Conservation (phyloP, 169 alveolate genomes). For the Plasmodium sp. region DNA sequence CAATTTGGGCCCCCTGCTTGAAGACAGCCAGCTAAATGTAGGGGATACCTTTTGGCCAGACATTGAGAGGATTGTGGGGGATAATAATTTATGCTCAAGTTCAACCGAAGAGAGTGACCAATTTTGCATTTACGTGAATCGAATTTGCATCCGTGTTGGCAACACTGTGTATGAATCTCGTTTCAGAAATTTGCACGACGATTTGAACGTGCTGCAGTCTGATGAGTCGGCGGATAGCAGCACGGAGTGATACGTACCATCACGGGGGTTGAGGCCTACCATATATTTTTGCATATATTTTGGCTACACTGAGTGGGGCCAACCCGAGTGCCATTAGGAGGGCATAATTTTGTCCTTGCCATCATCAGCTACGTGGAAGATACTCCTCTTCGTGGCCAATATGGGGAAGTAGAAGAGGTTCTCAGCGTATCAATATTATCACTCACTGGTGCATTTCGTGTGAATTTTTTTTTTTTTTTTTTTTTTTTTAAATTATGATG, state of each 20-base stretch:
- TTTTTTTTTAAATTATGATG: background rate
- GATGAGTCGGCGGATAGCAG: constrained; percentile 34
- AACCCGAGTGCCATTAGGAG: background rate
- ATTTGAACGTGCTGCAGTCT: background rate
- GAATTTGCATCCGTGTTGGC: constrained; percentile 54
- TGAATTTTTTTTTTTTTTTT: background rate
- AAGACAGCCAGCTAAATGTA: constrained; percentile 14
- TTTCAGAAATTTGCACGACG: background rate
- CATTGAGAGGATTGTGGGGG: constrained; percentile 3
- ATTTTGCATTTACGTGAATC: constrained; percentile 52
- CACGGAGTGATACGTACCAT: background rate
- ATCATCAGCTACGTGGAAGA: background rate
- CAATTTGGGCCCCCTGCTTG: constrained; percentile 7
- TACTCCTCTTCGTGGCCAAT: background rate
- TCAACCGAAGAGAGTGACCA: background rate
- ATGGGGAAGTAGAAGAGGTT: background rate
- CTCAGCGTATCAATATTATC: background rate
- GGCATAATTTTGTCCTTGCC: background rate
- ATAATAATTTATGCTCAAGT: background rate
- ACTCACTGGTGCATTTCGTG: background rate
- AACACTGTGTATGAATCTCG: constrained; percentile 51
- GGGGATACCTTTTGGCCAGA: constrained; percentile 20
- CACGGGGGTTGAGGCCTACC: background rate
- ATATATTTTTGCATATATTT: background rate
- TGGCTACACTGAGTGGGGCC: background rate